phyloP scores from a whole-genome alignment of 148 eudicot genomes.

The Vaccinium myrtillus region DNA sequence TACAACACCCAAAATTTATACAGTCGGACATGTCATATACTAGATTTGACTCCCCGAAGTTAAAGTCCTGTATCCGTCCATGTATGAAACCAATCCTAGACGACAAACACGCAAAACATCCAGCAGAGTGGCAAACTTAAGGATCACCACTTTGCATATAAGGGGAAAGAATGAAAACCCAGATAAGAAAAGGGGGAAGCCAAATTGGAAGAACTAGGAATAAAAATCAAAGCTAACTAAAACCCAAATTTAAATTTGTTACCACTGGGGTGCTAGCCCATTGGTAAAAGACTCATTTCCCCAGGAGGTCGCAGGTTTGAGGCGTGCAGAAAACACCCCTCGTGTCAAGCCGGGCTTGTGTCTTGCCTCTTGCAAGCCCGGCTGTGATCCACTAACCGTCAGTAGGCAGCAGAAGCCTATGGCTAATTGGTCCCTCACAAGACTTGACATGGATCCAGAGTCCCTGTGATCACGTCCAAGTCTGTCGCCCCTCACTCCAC shows the following conservation, averaged over 20 bases:
- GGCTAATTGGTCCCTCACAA: background rate
- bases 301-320: background rate
- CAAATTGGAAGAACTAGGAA: background rate
- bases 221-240: background rate
- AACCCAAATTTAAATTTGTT: no score
- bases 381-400: background rate
- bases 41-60: background rate
- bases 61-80: background rate
- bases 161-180: background rate
- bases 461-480: background rate
- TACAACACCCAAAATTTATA: background rate
- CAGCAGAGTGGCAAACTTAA: background rate
- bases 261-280: background rate
- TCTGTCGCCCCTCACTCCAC: background rate
- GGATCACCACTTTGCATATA: background rate
- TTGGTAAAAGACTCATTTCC: background rate
- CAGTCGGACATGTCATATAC: background rate
- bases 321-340: background rate
- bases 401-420: background rate
- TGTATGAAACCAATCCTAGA: background rate
- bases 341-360: no score
- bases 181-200: background rate
- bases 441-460: background rate
- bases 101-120: background rate
- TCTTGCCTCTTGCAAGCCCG: background rate